A percentile compares a stretch with the other conserved stretches of the same genome.
phyloP scores from a whole-genome alignment of 2,329 filamentous ascomycete species.

The Alternaria metachromatica region DNA sequence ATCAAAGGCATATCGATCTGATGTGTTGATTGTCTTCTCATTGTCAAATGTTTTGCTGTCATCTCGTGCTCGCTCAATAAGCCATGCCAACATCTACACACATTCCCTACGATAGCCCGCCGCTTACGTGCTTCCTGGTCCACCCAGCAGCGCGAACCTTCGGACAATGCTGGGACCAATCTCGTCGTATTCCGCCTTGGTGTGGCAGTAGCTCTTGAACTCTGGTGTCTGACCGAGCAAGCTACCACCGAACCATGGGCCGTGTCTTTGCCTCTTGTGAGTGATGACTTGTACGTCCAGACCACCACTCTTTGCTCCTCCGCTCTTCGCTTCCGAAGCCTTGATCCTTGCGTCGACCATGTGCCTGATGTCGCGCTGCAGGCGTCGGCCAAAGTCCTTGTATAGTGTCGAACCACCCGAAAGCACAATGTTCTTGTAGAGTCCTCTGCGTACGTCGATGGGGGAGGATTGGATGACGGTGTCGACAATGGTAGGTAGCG shows the following conservation, averaged over 20 bases:
- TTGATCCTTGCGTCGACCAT: constrained; percentile 92
- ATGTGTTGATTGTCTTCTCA: constrained; percentile 12
- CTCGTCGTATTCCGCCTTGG: constrained; percentile 76
- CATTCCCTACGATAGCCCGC: neutral
- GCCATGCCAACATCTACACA: constrained; percentile 9
- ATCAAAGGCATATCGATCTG: neutral
- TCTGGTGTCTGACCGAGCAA: constrained; percentile 96
- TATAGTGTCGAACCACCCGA: constrained; percentile 97
- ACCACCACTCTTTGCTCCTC: constrained; percentile 90
- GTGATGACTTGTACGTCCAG: constrained; percentile 96
- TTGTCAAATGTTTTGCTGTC: constrained; percentile 24
- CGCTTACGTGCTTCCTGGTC: constrained; percentile 78
- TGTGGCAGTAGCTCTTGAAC: constrained; percentile 98
- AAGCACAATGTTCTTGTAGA: constrained; percentile 99
- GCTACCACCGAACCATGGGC: constrained; percentile 98
- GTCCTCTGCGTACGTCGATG: constrained; percentile 92
- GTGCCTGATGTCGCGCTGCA: constrained; percentile 97
- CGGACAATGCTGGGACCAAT: constrained; percentile 94
- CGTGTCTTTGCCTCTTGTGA: constrained; percentile 96
- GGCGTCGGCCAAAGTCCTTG: constrained; percentile 94
- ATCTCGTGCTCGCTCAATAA: constrained; percentile 22
- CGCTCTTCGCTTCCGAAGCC: constrained; percentile 88
- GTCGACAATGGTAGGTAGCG: constrained; percentile 91
- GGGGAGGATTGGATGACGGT: constrained; percentile 96
- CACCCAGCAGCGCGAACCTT: constrained; percentile 91